Conservation (phyloP, 768 basidiomycete genomes). For the Boletus reticulatus region DNA sequence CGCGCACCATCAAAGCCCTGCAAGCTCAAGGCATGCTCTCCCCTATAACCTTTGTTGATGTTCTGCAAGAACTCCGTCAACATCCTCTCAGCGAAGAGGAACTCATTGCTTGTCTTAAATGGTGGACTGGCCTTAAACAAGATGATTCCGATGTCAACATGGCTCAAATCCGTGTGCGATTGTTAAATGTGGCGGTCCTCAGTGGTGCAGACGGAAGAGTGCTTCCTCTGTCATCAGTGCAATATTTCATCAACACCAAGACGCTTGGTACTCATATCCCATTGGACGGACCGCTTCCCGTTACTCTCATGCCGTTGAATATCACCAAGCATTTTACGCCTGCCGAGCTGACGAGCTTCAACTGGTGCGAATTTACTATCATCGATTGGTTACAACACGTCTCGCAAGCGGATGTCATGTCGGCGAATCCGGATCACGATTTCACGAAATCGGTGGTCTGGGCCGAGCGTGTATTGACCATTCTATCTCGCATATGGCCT, state of each 20-base stretch:
- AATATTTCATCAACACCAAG: conserved; percentile 67
- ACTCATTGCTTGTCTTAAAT: conserved; percentile 78
- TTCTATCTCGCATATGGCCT: conserved; percentile 71
- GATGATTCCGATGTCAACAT: conserved; percentile 37
- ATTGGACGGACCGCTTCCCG: conserved; percentile 11
- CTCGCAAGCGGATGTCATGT: conserved; percentile 43
- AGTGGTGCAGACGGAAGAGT: conserved; percentile 48
- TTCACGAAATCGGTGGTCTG: conserved; percentile 65
- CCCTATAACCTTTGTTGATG: conserved; percentile 77
- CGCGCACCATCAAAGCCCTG: conserved; percentile 59
- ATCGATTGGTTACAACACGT: conserved; percentile 75
- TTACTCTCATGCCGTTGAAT: conserved; percentile 6
- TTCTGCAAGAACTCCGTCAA: conserved; percentile 70
- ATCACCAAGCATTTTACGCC: conserved; percentile 48
- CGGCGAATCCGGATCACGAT: conserved; percentile 51
- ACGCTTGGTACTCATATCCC: conserved; percentile 51
- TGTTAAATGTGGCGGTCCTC: conserved; percentile 73
- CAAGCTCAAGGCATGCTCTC: conserved; percentile 64
- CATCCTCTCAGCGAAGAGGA: conserved; percentile 72
- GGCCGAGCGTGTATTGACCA: conserved; percentile 74
- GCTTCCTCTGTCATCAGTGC: conserved; percentile 66
- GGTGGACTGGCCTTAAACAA: conserved; percentile 65
- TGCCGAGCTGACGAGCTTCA: conserved; percentile 57
- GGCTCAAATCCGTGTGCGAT: conserved; percentile 48
- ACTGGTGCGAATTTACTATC: conserved; percentile 77